Evolutionary conservation across 257 asterid genomes (phyloP), one percentile per base, ranked within the genome.

Genomic region (Solanum neorickii): DNA sequence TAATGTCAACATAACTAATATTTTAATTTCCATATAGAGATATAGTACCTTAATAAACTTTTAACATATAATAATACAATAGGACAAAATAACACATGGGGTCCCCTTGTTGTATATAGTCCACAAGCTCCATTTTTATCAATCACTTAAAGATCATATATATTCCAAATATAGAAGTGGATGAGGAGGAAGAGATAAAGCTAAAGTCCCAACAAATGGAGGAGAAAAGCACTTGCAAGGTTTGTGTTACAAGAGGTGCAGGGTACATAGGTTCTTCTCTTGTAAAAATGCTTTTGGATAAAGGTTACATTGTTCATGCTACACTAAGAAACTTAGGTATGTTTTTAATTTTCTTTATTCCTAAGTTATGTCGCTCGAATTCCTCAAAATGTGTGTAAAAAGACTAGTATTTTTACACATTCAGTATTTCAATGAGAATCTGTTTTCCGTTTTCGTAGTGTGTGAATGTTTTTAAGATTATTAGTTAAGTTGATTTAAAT

Each of bases 231-330:
- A 85, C 7, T 27, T 85, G 15, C 31, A 93, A 89, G 83, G 98
- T 93, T 60, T 94, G 98, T 87, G 94, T 95, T 7, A 94, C 94
- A 1, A 96, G 98, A 52, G 96, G 92, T 65, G 90, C 95, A 10
- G 94, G 98, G 35, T 94, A 92, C 88, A 39, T 94, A 2, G 96
- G 93, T 80, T 94, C 95, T 87, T 93, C 86, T 29, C 92, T 96
- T 0, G 89, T 92, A 35, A 93, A 91, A 7, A 74, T 88, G 16
- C 93, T 95, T 21, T 86, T 96, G 37, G 87, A 89, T 12, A 90
- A 52, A 37, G 98, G 98, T 13, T 94, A 93, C 37, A 85, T 88
- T 0, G 98, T 96, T 11, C 98, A 95, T 69, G 96, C 95, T 35
- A 96, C 98, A 3, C 92, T 94, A 83, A 83, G 98, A 59, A 92